Evolutionary conservation across 2,329 filamentous ascomycete species (phyloP), one percentile per base, ranked within the genome.

Genomic region (Fusarium sp.): DNA sequence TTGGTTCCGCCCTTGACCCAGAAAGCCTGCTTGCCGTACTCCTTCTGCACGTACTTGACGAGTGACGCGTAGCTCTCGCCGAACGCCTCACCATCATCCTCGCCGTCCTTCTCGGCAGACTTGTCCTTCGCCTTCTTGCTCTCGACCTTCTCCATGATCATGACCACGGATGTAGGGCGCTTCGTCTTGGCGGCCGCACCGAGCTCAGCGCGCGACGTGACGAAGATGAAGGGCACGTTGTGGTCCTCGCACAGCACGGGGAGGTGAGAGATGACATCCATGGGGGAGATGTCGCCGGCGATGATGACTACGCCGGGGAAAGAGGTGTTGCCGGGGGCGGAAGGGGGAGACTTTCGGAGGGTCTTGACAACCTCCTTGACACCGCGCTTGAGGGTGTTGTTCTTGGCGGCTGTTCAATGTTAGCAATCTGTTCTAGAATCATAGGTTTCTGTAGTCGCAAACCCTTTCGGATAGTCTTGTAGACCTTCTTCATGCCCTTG

Each of bases 331-430:
- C 88, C 86, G 64, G 89, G 87, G n/a, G 89, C 88, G 59, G 90
- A 88, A 74, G 89, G 81, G 60, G 92, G 87, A 16, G 93, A 95
- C 85, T 98, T 98, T 85, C 96, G 94, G 75, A 99, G 92, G 33
- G 94, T 92, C 85, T 99, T 99, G 84, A 98, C 94, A 78, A 97
- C 95, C 84, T 99, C 96, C 84, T 99, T 99, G 72, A 99, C 96
- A 78, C 96, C 96, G 78, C 96, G 94, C 85, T 97, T 97, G 78
- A 99, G 92, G 63, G 93, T 92, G 84, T 97, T 97, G 84, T 93
- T 90, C 84, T 97, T 97, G 76, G 96, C 94, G 74, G 95, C 96
- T 98, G 81, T 61, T 26, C 24, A 55, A 39, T 63, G 50, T 74
- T 67, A 68, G 73, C 48, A 29, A n/a, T 48, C n/a, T 52, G 47